Base-by-base conservation (phyloP, 2,329 filamentous ascomycete species). In the Hymenoscyphus albidus region DNA sequence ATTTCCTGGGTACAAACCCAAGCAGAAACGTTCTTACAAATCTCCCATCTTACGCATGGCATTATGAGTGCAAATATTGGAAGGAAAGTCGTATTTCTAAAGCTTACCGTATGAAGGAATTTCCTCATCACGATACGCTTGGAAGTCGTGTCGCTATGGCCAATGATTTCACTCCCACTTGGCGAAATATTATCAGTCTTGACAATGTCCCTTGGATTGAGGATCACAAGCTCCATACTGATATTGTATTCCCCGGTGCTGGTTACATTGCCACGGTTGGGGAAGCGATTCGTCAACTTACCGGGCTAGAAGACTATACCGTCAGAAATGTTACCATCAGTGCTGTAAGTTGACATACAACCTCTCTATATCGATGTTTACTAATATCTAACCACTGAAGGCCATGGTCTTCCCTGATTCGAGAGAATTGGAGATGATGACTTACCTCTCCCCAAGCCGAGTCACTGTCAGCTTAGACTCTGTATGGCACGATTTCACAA, bases 21-120 rank as follows among this genome's bases (percentile, higher is more conserved):
- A 82, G 76, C 71, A 70, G 77, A 27, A 78, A 79, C 58, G 68
- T 78, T 12, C 70, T 85, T 3, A 69, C 75, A 0, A 77, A 83
- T 64, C 70, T 85, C 16, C 83, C 83, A 1, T 74, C 76, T 0
- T 85, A 85, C 64, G 77, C 80, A 1, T 85, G 82, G 82, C 82
- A 85, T 40, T 82, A 84, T 62, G 72, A 74, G 22, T 80, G 77
- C 40, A 73, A 70, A 0, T 83, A 83, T 70, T 85, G 83, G 82
- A 77, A 81, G 65, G 82, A 85, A 65, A 81, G 80, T 1, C 78
- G 81, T 55, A 70, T 82, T 2, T 80, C 80, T n/a, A 70, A 73
- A n/a, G 76, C 78, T n/a, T 78, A 80, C 2, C 71, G 82, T 1
- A 78, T 80, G 64, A 76, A 80, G n/a, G 73, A 78, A 39, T 78